phyloP scores from a whole-genome alignment of 2,329 filamentous ascomycete genomes.

The Aspergillus arachidicola region DNA sequence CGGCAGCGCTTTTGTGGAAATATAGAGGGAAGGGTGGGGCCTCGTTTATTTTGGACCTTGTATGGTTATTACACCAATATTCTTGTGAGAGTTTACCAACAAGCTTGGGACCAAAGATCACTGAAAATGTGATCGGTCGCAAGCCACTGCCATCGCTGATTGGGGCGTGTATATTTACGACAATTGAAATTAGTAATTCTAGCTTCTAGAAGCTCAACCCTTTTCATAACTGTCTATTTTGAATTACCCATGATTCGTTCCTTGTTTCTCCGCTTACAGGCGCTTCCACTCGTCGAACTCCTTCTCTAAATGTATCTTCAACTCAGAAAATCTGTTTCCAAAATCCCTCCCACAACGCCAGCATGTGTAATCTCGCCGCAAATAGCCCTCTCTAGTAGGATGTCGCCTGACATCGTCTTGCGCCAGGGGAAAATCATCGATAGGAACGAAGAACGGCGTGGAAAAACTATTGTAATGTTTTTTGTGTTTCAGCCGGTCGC shows the following conservation, averaged over 20 bases:
- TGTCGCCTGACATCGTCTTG: slow-evolving; percentile 65
- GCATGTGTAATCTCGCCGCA: slow-evolving; percentile 70
- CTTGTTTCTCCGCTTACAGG: slow-evolving; percentile 46
- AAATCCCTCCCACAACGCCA: slow-evolving; percentile 83
- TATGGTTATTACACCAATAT: slow-evolving; percentile 13
- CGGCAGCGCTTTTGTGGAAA: slow-evolving; percentile 6
- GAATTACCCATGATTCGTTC: too few species aligned
- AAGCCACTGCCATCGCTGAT: slow-evolving; percentile 19
- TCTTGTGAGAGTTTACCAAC: slow-evolving; percentile 13
- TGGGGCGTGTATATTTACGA: slow-evolving; percentile 28
- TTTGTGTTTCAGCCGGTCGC: slow-evolving; percentile 70
- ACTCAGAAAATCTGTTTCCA: slow-evolving; percentile 68
- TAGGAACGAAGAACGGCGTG: slow-evolving; percentile 76
- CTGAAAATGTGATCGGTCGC: slow-evolving; percentile 26
- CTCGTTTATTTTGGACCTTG: slow-evolving; percentile 9
- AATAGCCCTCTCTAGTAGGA: slow-evolving; percentile 59
- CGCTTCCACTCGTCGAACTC: slow-evolving; percentile 78
- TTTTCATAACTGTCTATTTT: neutral
- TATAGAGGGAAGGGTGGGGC: slow-evolving; percentile 12
- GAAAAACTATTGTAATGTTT: slow-evolving; percentile 94
- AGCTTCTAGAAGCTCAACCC: slow-evolving; percentile 13
- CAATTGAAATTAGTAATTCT: slow-evolving; percentile 18
- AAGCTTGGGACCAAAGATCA: slow-evolving; percentile 16
- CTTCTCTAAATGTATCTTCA: slow-evolving; percentile 74
- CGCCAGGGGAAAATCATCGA: slow-evolving; percentile 78